Evolutionary conservation across 2,329 filamentous ascomycete species (phyloP).

Genomic region (Sporothrix phasma): DNA sequence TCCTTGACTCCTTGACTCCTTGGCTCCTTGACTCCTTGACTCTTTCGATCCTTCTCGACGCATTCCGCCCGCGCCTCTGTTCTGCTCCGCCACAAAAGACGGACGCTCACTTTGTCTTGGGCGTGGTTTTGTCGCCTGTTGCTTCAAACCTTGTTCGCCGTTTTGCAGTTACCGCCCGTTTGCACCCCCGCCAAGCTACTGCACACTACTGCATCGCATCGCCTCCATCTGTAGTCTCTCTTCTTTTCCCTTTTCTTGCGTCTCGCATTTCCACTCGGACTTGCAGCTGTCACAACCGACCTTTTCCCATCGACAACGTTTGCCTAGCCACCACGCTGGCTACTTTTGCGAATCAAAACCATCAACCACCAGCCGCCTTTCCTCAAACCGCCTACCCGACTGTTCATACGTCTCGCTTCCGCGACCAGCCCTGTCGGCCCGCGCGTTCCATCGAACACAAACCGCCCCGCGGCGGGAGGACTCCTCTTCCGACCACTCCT

Average conservation of each 20-base stretch:
- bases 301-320: neutral
- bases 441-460: neutral
- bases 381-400: conserved; percentile 1
- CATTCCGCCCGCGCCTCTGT: neutral
- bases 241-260: neutral
- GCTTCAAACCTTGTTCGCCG: too few relatives aligned
- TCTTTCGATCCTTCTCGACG: too few relatives aligned
- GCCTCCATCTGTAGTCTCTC: neutral
- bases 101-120: too few relatives aligned
- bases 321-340: neutral
- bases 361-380: neutral
- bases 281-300: too few relatives aligned
- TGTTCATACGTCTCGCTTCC: neutral
- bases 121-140: too few relatives aligned
- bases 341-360: neutral
- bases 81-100: too few relatives aligned
- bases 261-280: too few relatives aligned
- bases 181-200: neutral
- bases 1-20: too few relatives aligned
- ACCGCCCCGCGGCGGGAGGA: neutral
- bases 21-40: too few relatives aligned
- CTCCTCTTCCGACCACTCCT: too few relatives aligned
- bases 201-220: neutral
- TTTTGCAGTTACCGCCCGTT: neutral
- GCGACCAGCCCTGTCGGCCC: neutral